These are phyloP conservation scores for Pseudonitzschia pungens DNA, from an alignment of 108 stramenopile species.

Conservation along the genomic window DNA sequence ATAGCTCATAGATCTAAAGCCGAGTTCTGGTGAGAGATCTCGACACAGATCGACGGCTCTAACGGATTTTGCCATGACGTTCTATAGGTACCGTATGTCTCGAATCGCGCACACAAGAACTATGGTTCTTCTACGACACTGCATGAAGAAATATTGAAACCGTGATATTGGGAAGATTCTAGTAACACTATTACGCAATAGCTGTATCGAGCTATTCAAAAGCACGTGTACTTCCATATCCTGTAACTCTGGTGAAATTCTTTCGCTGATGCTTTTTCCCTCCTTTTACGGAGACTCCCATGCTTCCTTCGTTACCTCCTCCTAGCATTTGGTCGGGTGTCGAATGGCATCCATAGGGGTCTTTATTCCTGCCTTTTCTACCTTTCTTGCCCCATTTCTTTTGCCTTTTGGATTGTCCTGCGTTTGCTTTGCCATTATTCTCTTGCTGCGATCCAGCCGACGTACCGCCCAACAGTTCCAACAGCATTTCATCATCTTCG, in stretches of 20 bases:
- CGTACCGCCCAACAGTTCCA: slow-evolving; percentile 43
- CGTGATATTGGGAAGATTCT: too few species aligned
- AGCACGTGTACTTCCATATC: slow-evolving; percentile 46
- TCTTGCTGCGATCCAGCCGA: neutral
- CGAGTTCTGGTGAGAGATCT: too few species aligned
- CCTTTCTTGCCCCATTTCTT: slow-evolving; percentile 89
- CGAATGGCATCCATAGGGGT: slow-evolving; percentile 89
- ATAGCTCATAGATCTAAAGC: too few species aligned
- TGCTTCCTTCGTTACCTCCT: slow-evolving; percentile 25
- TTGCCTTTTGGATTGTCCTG: slow-evolving; percentile 47
- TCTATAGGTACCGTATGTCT: too few species aligned
- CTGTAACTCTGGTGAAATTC: slow-evolving; percentile 60
- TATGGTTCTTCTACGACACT: too few species aligned
- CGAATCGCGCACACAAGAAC: too few species aligned
- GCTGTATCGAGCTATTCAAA: neutral
- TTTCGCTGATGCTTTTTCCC: slow-evolving; percentile 51
- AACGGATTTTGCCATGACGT: too few species aligned
- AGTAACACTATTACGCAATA: neutral
- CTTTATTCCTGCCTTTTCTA: slow-evolving; percentile 79
- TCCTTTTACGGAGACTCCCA: slow-evolving; percentile 56
- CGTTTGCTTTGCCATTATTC: slow-evolving; percentile 40
- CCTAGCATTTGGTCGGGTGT: slow-evolving; percentile 53
- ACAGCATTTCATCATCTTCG: slow-evolving; percentile 44
- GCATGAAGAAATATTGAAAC: too few species aligned
- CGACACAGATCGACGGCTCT: too few species aligned